Percentiles rank a stretch among this genome's conserved stretches.
Evolutionary conservation across 2,329 filamentous ascomycete species (phyloP).

Genomic region (Aureobasidium pullulans): DNA sequence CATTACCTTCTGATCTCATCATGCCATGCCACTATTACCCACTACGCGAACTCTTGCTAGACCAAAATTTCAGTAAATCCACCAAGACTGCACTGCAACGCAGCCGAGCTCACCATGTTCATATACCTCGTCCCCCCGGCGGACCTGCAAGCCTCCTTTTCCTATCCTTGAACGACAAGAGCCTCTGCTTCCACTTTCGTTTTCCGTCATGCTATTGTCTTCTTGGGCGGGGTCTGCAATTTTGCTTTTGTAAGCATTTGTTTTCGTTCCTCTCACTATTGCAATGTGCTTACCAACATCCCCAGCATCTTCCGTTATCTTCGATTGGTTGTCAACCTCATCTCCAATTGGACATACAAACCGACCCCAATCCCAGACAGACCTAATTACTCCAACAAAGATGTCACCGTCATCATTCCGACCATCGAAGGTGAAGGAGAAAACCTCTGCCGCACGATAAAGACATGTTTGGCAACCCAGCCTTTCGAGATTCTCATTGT

Average conservation of each 20-base stretch:
- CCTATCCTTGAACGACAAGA: not conserved
- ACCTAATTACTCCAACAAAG: constrained; percentile 68
- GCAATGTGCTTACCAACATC: constrained; percentile 1
- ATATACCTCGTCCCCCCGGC: constrained; percentile 4
- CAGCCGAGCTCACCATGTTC: constrained; percentile 11
- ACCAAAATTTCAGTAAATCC: constrained; percentile 5
- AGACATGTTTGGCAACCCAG: constrained; percentile 64
- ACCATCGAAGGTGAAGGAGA: constrained; percentile 83
- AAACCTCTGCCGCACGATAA: constrained; percentile 72
- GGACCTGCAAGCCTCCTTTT: constrained; percentile 4
- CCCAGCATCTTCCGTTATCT: constrained; percentile 78
- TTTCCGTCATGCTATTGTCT: constrained; percentile 18
- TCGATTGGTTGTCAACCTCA: constrained; percentile 74
- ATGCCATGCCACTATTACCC: constrained; percentile 15
- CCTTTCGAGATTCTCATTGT: constrained; percentile 74
- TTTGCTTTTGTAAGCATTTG: constrained; percentile 17
- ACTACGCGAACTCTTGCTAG: constrained; percentile 14
- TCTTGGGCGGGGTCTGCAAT: constrained; percentile 16
- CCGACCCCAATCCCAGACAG: constrained; percentile 75
- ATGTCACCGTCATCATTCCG: constrained; percentile 91
- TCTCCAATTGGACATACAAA: constrained; percentile 80
- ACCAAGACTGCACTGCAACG: constrained; percentile 5
- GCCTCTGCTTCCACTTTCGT: constrained; percentile 13
- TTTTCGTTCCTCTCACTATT: not conserved
- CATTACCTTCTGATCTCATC: constrained; percentile 15